phyloP scores from a whole-genome alignment of 2,329 filamentous ascomycete species.

The Pyrenophora seminiperda region DNA sequence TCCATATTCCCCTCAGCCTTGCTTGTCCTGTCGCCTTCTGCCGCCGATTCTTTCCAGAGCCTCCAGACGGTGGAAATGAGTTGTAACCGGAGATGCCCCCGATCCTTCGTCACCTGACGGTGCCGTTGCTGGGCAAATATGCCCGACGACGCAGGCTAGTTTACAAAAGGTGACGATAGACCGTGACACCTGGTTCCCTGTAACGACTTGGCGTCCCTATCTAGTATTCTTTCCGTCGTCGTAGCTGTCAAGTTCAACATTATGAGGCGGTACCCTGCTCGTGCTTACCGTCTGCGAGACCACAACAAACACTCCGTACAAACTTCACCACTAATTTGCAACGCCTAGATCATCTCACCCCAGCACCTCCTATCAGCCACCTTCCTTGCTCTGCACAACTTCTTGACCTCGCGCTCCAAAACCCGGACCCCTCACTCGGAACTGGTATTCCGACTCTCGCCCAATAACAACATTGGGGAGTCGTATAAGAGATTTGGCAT shows the following conservation, averaged over 20 bases:
- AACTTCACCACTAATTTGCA: neutral
- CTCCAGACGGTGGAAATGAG: no score
- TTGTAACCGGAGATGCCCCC: no score
- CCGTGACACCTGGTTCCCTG: no score
- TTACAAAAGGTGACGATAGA: no score
- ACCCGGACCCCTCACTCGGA: slow-evolving; percentile 90
- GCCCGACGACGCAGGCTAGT: no score
- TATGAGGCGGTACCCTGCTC: neutral
- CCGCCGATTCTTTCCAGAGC: neutral
- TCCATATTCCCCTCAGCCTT: no score
- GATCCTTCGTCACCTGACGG: no score
- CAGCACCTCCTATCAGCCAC: slow-evolving; percentile 75
- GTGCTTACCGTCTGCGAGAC: neutral
- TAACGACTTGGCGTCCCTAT: no score
- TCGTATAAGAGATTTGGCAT: slow-evolving; percentile 90
- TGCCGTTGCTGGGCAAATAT: no score
- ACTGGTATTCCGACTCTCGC: slow-evolving; percentile 78
- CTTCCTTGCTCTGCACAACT: slow-evolving; percentile 75
- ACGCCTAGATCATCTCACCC: slow-evolving; percentile 68
- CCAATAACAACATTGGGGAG: slow-evolving; percentile 89
- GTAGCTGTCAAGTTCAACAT: no score
- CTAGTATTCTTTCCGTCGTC: no score
- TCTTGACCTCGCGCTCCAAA: slow-evolving; percentile 62
- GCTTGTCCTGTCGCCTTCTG: neutral
- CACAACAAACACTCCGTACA: neutral